These are phyloP conservation scores for Pontederia crassipes DNA, from an alignment of 176 grass and related monocot species.

Conservation along the genomic window DNA sequence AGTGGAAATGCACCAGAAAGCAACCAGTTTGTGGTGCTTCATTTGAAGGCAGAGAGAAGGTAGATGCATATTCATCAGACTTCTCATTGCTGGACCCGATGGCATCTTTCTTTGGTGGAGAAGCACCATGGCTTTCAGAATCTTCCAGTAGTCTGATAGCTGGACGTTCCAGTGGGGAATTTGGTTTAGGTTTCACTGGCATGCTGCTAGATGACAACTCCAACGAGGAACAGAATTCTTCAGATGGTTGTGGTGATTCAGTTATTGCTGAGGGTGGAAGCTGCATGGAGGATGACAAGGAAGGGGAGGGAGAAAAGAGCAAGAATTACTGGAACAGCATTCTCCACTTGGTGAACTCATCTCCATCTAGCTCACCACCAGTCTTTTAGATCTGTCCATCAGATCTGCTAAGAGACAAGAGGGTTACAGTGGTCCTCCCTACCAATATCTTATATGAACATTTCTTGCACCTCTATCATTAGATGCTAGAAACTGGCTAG, in stretches of 20 bases:
- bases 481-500: no score
- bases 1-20: slow-evolving; percentile 50
- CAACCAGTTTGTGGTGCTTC: slow-evolving; percentile 25
- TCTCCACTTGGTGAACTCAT: slow-evolving; percentile 62
- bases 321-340: slow-evolving; percentile 90
- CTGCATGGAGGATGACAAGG: slow-evolving; percentile 26
- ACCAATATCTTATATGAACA: no score
- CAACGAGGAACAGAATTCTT: slow-evolving; percentile 29
- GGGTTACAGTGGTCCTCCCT: no score
- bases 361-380: slow-evolving; percentile 28
- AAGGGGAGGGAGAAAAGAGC: slow-evolving; percentile 45
- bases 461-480: no score
- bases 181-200: slow-evolving; percentile 43
- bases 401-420: no score
- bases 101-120: slow-evolving; percentile 7
- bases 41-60: slow-evolving; percentile 28
- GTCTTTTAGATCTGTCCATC: slow-evolving; percentile 31
- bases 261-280: slow-evolving; percentile 29
- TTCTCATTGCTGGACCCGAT: not conserved
- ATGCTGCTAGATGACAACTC: slow-evolving; percentile 43
- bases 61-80: not conserved
- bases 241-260: slow-evolving; percentile 65
- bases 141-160: not conserved
- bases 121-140: slow-evolving; percentile 41
- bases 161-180: not conserved